Base-by-base conservation (phyloP, 179 eudicot species). In the Silene noctiflora region DNA sequence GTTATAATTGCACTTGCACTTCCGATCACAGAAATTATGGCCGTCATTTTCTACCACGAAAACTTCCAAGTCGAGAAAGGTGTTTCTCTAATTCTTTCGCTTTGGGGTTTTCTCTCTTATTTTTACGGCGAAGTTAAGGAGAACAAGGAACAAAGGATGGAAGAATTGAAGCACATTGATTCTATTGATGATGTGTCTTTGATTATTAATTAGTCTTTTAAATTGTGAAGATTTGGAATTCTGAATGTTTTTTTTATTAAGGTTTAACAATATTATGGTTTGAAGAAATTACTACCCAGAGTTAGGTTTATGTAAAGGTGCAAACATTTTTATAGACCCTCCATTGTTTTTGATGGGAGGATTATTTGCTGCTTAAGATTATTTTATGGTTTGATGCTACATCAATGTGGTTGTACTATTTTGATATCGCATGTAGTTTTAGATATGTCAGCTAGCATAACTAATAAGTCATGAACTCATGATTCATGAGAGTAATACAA, bases 31-130 rank as follows among this genome's bases (percentile, higher is more conserved):
- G 92, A 90, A 39, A 67, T 87, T 12, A 61, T 83, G 44, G 90
- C 88, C 6, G 80, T 90, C 0, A 25, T 90, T 42, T 83, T 85
- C 68, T 90, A 78, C 86, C 81, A 67, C 0, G 94, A 90, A 35
- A 87, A 83, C 6, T 88, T 88, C 39, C 84, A 83, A 17, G 84
- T 81, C 0, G 89, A 87, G 59, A 90, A 90, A 67, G 92, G 87
- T 10, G 80, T 88, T 9, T 83, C 94, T 11, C 85, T 90, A 6
- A 72, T 76, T 11, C 88, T 90, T 3, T 88, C 89, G 0, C 85
- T 88, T 0, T 90, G 94, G 91, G 94, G 94, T 27, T 90, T 88
- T 69, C 68, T 81, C 44, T 90, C 94, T 4, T 90, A 85, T 75
- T 87, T 88, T 60, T 90, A 88, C 39, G 94, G 94, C 6, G 94